Evolutionary conservation across 73 alveolate genomes (phyloP).

Genomic region (Durusdinium trenchii): DNA sequence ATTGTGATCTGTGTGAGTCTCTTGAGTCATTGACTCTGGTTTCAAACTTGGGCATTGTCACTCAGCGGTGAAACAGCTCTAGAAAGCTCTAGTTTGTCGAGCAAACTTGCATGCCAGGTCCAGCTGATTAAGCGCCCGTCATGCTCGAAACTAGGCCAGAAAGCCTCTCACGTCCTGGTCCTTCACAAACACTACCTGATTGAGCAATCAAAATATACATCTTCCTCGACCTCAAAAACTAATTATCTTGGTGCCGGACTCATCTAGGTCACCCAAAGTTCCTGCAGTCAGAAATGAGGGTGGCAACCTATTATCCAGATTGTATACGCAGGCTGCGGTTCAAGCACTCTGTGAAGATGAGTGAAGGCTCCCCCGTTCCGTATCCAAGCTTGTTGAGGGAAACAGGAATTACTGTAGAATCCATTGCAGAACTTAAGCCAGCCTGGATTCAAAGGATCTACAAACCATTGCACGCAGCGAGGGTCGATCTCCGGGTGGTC

Average conservation of each 20-base stretch:
- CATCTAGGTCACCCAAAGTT: constrained; percentile 69
- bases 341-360: not conserved
- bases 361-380: not conserved
- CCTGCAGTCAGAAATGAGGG: not conserved
- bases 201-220: too few relatives aligned
- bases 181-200: too few relatives aligned
- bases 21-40: too few relatives aligned
- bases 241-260: not conserved
- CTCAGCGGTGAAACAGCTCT: too few relatives aligned
- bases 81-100: too few relatives aligned
- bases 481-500: constrained; percentile 85
- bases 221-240: too few relatives aligned
- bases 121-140: too few relatives aligned
- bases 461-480: constrained; percentile 76
- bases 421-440: not conserved
- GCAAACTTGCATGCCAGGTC: too few relatives aligned
- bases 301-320: not conserved
- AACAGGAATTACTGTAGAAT: not conserved
- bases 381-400: not conserved
- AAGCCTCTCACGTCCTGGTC: too few relatives aligned
- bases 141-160: too few relatives aligned
- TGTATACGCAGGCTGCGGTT: not conserved
- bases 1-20: too few relatives aligned
- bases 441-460: constrained; percentile 93
- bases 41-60: too few relatives aligned